These are phyloP conservation scores for Tephrocybe sp. DNA, from an alignment of 768 basidiomycete species.

Conservation along the genomic window DNA sequence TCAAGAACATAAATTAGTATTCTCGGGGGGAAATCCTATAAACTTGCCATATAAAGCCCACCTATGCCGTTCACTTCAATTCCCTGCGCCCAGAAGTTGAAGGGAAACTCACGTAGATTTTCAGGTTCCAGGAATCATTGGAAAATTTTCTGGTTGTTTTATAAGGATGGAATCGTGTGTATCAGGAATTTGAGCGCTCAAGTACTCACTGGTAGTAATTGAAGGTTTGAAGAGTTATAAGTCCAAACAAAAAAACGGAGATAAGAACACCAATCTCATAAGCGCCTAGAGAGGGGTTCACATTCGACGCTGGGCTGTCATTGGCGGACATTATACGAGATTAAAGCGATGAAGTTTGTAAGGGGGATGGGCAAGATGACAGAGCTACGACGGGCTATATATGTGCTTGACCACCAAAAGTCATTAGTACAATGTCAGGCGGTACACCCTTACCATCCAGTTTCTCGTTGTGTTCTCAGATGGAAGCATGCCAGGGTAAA, in stretches of 20 bases:
- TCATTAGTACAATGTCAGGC: too few relatives aligned
- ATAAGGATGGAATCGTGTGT: background rate
- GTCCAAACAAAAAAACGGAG: slow-evolving; percentile 6
- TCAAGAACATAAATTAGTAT: background rate
- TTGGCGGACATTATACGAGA: background rate
- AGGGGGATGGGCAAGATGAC: too few relatives aligned
- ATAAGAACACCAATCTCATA: slow-evolving; percentile 2
- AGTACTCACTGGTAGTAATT: slow-evolving; percentile 5
- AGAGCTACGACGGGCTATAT: too few relatives aligned
- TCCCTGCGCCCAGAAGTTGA: background rate
- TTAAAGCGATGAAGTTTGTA: too few relatives aligned
- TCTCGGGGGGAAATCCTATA: background rate
- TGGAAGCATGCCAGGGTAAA: too few relatives aligned
- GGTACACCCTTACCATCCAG: too few relatives aligned
- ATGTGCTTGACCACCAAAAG: too few relatives aligned
- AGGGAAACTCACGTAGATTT: slow-evolving; percentile 7
- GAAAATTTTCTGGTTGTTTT: slow-evolving; percentile 1
- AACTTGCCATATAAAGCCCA: slow-evolving; percentile 10
- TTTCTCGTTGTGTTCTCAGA: too few relatives aligned
- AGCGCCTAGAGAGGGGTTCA: background rate
- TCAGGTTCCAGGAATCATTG: slow-evolving; percentile 7
- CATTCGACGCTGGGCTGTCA: background rate
- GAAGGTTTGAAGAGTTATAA: slow-evolving; percentile 1
- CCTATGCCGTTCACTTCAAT: background rate
- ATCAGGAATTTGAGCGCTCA: background rate